Percentiles rank a stretch among this genome's conserved stretches.
Evolutionary conservation across 192 early-diverging fungal genomes (phyloP).

Genomic region (Podila clonocystis): DNA sequence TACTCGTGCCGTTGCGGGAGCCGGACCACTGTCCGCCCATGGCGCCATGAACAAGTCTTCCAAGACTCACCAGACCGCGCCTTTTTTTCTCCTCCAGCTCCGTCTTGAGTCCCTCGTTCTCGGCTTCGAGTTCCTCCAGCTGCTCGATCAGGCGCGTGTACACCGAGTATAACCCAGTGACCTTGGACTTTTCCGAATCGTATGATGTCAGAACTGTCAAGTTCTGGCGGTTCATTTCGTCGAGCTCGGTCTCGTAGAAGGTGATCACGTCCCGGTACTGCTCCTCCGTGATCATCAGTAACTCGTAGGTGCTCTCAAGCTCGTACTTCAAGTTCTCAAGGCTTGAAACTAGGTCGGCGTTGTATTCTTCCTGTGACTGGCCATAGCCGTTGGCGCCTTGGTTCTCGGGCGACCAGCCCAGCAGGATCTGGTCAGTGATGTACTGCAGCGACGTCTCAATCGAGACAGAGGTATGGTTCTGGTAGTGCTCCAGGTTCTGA

Average conservation of each 20-base stretch:
- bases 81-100: constrained; percentile 50
- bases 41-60: constrained; percentile 37
- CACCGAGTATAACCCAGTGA: constrained; percentile 42
- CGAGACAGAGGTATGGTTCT: constrained; percentile 56
- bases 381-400: constrained; percentile 30
- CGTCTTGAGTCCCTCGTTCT: constrained; percentile 50
- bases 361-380: constrained; percentile 44
- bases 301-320: constrained; percentile 57
- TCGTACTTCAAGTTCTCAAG: constrained; percentile 53
- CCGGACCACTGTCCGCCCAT: constrained; percentile 47
- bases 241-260: constrained; percentile 47
- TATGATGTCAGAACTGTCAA: constrained; percentile 43
- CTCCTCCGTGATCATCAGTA: constrained; percentile 58
- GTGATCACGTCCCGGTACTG: constrained; percentile 49
- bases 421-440: constrained; percentile 57
- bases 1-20: constrained; percentile 22
- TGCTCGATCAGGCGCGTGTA: constrained; percentile 49
- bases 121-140: constrained; percentile 51
- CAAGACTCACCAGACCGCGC: constrained; percentile 40
- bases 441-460: constrained; percentile 56
- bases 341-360: constrained; percentile 35
- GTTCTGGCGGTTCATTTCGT: constrained; percentile 50
- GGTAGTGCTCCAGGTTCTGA: constrained; percentile 57
- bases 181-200: constrained; percentile 51
- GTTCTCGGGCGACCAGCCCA: constrained; percentile 33